Percentiles rank a stretch among this genome's conserved stretches.
Evolutionary conservation across 371 early-diverging fungal genomes (phyloP).

Genomic region (Cokeromyces recurvatus): DNA sequence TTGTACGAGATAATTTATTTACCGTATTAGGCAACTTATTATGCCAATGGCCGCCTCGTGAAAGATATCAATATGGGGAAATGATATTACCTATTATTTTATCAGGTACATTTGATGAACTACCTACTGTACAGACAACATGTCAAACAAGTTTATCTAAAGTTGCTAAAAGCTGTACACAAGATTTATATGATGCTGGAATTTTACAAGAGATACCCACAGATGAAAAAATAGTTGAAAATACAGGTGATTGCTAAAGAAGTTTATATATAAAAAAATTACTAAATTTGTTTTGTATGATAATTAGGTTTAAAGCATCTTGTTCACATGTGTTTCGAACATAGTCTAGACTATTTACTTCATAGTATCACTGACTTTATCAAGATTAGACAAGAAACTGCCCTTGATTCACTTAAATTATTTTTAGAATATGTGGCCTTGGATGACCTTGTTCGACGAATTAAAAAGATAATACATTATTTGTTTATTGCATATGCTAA

Average conservation of each 20-base stretch:
- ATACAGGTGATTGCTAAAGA: too few relatives aligned
- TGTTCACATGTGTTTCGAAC: constrained; percentile 28
- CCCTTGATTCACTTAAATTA: constrained; percentile 10
- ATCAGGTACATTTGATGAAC: constrained; percentile 22
- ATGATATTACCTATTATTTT: constrained; percentile 22
- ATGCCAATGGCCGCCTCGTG: constrained; percentile 21
- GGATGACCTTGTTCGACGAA: constrained; percentile 14
- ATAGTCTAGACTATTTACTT: constrained; percentile 10
- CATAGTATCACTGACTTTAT: constrained; percentile 20
- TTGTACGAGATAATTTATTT: constrained; percentile 21
- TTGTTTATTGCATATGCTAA: constrained; percentile 8
- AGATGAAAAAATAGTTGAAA: constrained; percentile 2
- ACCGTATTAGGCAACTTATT: constrained; percentile 10
- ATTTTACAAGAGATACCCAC: constrained; percentile 9
- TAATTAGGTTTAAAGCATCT: constrained; percentile 21
- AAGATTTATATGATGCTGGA: constrained; percentile 26
- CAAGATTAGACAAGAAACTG: constrained; percentile 10
- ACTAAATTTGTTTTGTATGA: neutral
- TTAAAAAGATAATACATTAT: constrained; percentile 8
- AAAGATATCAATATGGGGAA: constrained; percentile 28
- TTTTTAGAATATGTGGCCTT: constrained; percentile 9
- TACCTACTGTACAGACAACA: constrained; percentile 11
- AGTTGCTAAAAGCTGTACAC: constrained; percentile 13
- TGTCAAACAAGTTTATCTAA: constrained; percentile 9
- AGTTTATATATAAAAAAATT: neutral